Conservation (phyloP, 2,329 filamentous ascomycete genomes). For the Alternaria burnsii region DNA sequence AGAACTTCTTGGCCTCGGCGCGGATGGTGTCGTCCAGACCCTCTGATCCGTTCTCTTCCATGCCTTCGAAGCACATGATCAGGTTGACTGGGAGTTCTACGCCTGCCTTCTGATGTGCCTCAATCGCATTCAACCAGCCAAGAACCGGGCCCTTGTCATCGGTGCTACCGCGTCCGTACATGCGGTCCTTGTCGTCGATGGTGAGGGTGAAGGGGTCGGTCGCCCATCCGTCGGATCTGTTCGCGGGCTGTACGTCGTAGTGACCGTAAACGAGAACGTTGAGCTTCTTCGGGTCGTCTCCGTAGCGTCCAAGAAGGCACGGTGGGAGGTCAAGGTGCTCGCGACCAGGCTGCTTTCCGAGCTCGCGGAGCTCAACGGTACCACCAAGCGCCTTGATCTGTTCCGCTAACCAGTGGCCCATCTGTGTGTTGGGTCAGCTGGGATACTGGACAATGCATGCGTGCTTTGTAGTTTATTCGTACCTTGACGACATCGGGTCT, state of each 20-base stretch:
- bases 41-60: conserved; percentile 99
- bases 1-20: conserved; percentile 90
- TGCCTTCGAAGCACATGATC: conserved; percentile 99
- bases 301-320: conserved; percentile 90
- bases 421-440: conserved; percentile 56
- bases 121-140: conserved; percentile 97
- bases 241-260: conserved; percentile 97
- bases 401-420: conserved; percentile 88
- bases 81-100: conserved; percentile 97
- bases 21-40: conserved; percentile 95
- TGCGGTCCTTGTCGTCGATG: conserved; percentile 88
- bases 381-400: conserved; percentile 88
- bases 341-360: conserved; percentile 92
- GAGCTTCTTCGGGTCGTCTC: conserved; percentile 88
- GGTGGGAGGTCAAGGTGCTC: conserved; percentile 91
- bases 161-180: conserved; percentile 95
- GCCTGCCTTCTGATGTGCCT: conserved; percentile 94
- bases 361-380: conserved; percentile 81
- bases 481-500: conserved; percentile 88
- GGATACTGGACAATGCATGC: neutral
- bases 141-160: conserved; percentile 98
- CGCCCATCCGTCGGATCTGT: conserved; percentile 92
- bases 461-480: conserved; percentile 6
- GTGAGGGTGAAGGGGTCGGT: conserved; percentile 92
- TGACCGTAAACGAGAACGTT: conserved; percentile 98